phyloP scores from a whole-genome alignment of 2,329 filamentous ascomycete species.

The Chrysoporthe puriensis region DNA sequence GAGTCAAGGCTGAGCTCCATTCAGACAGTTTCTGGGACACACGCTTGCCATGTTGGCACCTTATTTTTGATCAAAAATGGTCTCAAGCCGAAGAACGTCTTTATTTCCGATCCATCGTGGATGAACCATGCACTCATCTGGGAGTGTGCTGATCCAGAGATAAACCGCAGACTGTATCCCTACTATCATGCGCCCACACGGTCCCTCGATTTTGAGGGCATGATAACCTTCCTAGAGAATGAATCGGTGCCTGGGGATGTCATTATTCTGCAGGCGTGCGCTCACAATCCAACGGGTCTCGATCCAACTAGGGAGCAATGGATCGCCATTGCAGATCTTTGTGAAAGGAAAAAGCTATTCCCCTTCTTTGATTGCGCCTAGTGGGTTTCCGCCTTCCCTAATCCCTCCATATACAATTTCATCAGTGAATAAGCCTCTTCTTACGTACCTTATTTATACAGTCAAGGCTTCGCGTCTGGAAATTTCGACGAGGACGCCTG shows the following conservation, averaged over 20 bases:
- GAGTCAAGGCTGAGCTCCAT: conserved; percentile 34
- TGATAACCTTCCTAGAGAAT: conserved; percentile 33
- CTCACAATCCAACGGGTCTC: conserved; percentile 45
- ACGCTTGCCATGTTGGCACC: conserved; percentile 40
- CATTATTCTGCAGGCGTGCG: conserved; percentile 43
- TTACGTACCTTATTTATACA: conserved; percentile 9
- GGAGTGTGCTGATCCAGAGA: conserved; percentile 30
- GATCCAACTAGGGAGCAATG: conserved; percentile 42
- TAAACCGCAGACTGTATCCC: conserved; percentile 35
- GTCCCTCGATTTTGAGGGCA: conserved; percentile 38
- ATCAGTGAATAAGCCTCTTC: not conserved
- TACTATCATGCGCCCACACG: conserved; percentile 37
- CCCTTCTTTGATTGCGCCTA: conserved; percentile 42
- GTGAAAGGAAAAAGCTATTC: conserved; percentile 36
- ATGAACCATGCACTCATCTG: conserved; percentile 40
- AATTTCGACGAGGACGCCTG: conserved; percentile 40
- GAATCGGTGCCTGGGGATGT: conserved; percentile 37
- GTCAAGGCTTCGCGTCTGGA: conserved; percentile 43
- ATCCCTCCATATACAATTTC: not conserved
- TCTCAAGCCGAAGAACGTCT: conserved; percentile 36
- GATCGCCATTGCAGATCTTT: conserved; percentile 38
- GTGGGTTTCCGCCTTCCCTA: not conserved
- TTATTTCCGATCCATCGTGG: conserved; percentile 40
- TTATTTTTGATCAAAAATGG: conserved; percentile 32
- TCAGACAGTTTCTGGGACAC: conserved; percentile 43